Evolutionary conservation across 805 yeast species (phyloP), one percentile per base, ranked within the genome.

Genomic region (Candida piceae): DNA sequence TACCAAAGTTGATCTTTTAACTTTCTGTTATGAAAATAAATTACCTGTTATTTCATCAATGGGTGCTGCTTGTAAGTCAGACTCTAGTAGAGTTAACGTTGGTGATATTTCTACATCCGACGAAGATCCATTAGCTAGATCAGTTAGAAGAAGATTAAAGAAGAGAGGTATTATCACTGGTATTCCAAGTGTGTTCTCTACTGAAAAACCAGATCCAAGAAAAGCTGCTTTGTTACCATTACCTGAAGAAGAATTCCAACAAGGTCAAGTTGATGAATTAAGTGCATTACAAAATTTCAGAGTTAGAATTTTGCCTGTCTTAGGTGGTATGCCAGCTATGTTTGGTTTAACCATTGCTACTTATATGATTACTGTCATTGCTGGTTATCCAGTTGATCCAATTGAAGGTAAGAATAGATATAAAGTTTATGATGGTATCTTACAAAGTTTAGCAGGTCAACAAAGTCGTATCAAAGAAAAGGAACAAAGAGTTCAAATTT

Each of bases 1-100:
- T 50, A 89, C 97, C n/a, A 93, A 93, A 54, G 94, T 89, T 19
- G 98, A 93, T 52, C 66, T 93, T 35, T 65, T 93, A 46, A 79
- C 80, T 22, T 89, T 71, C 60, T 81, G 95, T 47, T 66, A 79
- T 55, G 67, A 70, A 13, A 63, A 76, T 30, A 59, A 69, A 2
- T 56, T 90, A 23, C 76, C 74, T n/a, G 83, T 88, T 22, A 74
- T 93, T 27, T 80, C 95, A 4, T 84, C 96, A 1, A 94, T 94
- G 78, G 99, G 99, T 19, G 97, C 99, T 1, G 95, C 96, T 4
- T 83, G 96, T 49, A 93, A 93, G 59, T 82, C 95, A 35, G 99
- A 93, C 57, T 94, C 97, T 10, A 82, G 97, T 3, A 70, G 97
- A 52, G 76, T 93, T 39, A 84, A 87, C 55, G 72, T 93, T 29